phyloP scores from a whole-genome alignment of 306 rosid genomes.

The Castanea crenata region DNA sequence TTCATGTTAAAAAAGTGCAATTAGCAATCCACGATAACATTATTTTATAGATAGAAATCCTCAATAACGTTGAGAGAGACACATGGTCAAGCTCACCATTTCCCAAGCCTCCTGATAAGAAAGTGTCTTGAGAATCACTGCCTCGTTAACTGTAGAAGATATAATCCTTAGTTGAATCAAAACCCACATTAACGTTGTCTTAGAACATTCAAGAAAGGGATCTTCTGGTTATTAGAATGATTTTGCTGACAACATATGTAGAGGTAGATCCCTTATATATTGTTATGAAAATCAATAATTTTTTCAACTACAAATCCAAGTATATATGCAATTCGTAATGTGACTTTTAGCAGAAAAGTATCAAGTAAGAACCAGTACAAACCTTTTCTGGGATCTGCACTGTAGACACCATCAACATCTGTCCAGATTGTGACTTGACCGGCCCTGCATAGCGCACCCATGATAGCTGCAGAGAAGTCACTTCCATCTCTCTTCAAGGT shows the following conservation, averaged over 20 bases:
- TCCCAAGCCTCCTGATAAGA: slow-evolving; percentile 99
- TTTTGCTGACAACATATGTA: neutral
- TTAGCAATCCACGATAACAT: slow-evolving; percentile 13
- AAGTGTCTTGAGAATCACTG: slow-evolving; percentile 82
- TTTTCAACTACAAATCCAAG: neutral
- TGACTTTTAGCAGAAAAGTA: neutral
- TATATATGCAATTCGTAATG: neutral
- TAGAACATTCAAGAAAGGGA: slow-evolving; percentile 14
- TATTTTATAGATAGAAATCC: slow-evolving; percentile 3
- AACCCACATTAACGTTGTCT: slow-evolving; percentile 5
- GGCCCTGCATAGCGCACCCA: slow-evolving; percentile 83
- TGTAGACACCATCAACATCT: slow-evolving; percentile 95
- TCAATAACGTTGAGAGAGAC: slow-evolving; percentile 9
- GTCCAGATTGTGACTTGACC: slow-evolving; percentile 96
- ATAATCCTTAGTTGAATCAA: slow-evolving; percentile 24
- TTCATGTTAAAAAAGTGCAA: slow-evolving; percentile 29
- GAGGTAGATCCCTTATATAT: neutral
- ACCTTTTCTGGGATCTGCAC: slow-evolving; percentile 99
- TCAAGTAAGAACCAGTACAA: slow-evolving; percentile 27
- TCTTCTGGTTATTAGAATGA: slow-evolving; percentile 1
- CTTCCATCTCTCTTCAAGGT: slow-evolving; percentile 99
- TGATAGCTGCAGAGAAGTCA: slow-evolving; percentile 96
- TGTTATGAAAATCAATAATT: neutral
- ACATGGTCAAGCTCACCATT: slow-evolving; percentile 62
- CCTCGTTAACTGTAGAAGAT: slow-evolving; percentile 84